Conservation (phyloP, 345 rosid species). For the Melastoma malabathricum region DNA sequence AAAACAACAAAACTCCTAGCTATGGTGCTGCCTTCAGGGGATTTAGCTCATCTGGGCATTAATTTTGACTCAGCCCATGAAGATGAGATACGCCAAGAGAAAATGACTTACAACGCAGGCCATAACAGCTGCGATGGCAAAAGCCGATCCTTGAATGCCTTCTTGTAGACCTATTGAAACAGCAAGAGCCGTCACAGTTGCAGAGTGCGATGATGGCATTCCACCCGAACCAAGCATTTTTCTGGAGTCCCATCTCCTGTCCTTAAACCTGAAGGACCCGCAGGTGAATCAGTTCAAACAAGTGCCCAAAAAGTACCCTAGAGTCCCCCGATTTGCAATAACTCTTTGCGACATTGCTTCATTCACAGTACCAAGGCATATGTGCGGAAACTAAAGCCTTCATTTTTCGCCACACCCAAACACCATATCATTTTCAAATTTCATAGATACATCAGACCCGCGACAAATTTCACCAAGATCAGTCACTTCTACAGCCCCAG, state of each 20-base stretch:
- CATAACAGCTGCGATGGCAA: constrained; percentile 45
- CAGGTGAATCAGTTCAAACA: background rate
- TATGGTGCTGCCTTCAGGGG: too few relatives aligned
- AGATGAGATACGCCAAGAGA: constrained; percentile 20
- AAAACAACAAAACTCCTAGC: background rate
- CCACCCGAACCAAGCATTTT: constrained; percentile 52
- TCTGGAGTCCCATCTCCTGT: constrained; percentile 54
- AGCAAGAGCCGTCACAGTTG: constrained; percentile 50
- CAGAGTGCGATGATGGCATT: constrained; percentile 63
- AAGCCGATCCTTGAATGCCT: constrained; percentile 29
- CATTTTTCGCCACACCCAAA: too few relatives aligned
- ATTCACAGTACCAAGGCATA: too few relatives aligned
- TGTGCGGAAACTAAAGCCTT: too few relatives aligned
- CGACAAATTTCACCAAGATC: too few relatives aligned
- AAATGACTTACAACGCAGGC: constrained; percentile 50
- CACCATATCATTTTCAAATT: too few relatives aligned
- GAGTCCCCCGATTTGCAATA: background rate
- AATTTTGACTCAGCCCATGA: constrained; percentile 6
- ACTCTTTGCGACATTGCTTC: too few relatives aligned
- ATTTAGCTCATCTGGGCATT: too few relatives aligned
- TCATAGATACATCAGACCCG: too few relatives aligned
- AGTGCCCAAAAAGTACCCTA: background rate
- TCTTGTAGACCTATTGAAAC: constrained; percentile 41
- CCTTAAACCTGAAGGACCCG: constrained; percentile 36
- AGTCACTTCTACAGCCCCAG: too few relatives aligned